phyloP scores from a whole-genome alignment of 768 basidiomycete species.

The Piloderma croceum region DNA sequence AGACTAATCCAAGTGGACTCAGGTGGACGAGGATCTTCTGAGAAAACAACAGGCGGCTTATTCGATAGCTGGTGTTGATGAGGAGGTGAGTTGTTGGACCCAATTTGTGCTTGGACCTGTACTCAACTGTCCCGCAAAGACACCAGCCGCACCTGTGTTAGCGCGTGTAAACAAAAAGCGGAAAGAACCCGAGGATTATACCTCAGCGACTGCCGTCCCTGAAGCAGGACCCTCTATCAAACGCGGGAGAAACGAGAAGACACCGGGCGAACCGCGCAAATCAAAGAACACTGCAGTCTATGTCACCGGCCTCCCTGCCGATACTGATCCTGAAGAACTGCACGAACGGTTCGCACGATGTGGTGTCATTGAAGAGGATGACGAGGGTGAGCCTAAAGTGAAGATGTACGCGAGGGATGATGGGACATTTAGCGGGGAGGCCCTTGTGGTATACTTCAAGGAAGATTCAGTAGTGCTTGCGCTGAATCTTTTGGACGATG shows the following conservation, averaged over 20 bases:
- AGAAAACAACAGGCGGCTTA: conserved; percentile 94
- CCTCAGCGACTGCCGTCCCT: conserved; percentile 42
- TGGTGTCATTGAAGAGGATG: conserved; percentile 90
- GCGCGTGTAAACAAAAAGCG: conserved; percentile 78
- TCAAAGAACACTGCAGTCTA: conserved; percentile 94
- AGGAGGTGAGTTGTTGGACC: conserved; percentile 56
- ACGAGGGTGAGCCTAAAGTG: conserved; percentile 86
- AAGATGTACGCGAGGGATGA: conserved; percentile 91
- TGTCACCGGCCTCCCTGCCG: conserved; percentile 75
- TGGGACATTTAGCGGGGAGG: conserved; percentile 89
- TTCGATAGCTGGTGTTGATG: conserved; percentile 88
- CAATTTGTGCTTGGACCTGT: conserved; percentile 10
- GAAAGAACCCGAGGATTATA: conserved; percentile 69
- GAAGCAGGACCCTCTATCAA: conserved; percentile 56
- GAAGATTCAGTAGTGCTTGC: conserved; percentile 91
- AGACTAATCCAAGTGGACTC: conserved; percentile 7
- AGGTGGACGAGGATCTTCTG: conserved; percentile 86
- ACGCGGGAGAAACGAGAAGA: conserved; percentile 53
- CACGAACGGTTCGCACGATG: conserved; percentile 85
- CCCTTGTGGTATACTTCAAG: conserved; percentile 94
- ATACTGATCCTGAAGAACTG: conserved; percentile 70
- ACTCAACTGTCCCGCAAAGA: conserved; percentile 39
- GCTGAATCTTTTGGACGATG: conserved; percentile 81
- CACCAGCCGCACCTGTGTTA: conserved; percentile 81
- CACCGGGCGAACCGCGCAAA: conserved; percentile 45